Base-by-base conservation (phyloP, 176 grass and related monocot species). In the Calamus simplicifolius region DNA sequence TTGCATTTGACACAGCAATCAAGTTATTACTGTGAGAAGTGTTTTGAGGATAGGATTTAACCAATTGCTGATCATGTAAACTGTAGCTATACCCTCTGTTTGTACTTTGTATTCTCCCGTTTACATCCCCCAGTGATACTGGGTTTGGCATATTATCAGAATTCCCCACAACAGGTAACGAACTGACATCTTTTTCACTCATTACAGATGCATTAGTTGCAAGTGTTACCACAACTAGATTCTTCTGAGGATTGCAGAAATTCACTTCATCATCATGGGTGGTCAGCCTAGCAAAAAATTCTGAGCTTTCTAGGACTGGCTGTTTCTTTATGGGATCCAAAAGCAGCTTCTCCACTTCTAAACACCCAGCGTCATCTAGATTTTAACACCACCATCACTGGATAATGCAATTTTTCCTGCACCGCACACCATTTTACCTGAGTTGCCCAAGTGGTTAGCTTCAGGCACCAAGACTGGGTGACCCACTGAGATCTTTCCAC, bases 161-260 rank as follows among this genome's bases (percentile, higher is more conserved):
- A 51, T n/a, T 18, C 3, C 35, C 59, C 26, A 60, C 7, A 5
- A 59, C 17, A 51, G 68, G 56, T 25, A 63, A 29, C 19, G 27
- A 55, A n/a, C 27, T 75, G 78, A 43, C 58, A 54, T 72, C 63
- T 69, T 78, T 89, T 64, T 79, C 59, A 29, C 29, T 69, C 55
- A 60, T 49, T 53, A 68, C 29, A 8, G 77, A 79, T 27, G 77
- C 55, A 79, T 74, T 81, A 62, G 60, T 56, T 50, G 79, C 79
- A n/a, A 54, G 67, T 71, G 69, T 71, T 70, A 73, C 29, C 5
- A 59, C 49, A 52, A 54, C 51, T 53, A 62, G 70, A 81, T 86
- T 79, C 55, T 73, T 86, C 66, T 77, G 69, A 59, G 51, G 67
- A 67, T 80, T 59, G 52, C 65, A 73, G 0, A 53, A 73, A 75